A percentile compares a stretch with the other conserved stretches of the same genome.
phyloP scores from a whole-genome alignment of 78 protist genomes.

The Speleostelium caveatum region DNA sequence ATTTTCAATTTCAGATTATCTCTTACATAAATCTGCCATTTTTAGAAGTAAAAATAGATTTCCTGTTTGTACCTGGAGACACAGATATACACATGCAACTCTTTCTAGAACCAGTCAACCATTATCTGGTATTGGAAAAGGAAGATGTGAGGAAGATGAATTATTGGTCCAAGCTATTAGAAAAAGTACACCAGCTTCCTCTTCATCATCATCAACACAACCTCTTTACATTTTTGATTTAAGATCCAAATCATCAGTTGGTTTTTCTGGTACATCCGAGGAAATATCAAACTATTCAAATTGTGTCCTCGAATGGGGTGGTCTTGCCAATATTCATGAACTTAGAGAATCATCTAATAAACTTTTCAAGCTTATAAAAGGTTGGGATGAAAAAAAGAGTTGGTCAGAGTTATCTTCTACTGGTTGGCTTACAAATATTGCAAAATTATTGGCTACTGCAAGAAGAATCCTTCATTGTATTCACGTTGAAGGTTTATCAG shows the following conservation, averaged over 20 bases:
- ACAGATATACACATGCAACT: slow-evolving; percentile 77
- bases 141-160: slow-evolving; percentile 82
- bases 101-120: slow-evolving; percentile 79
- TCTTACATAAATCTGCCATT: slow-evolving; percentile 18
- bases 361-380: slow-evolving; percentile 7
- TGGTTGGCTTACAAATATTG: slow-evolving; percentile 68
- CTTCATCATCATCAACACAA: background rate
- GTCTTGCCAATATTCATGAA: slow-evolving; percentile 89
- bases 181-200: slow-evolving; percentile 34
- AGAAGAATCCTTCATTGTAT: slow-evolving; percentile 25
- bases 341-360: slow-evolving; percentile 75
- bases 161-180: slow-evolving; percentile 62
- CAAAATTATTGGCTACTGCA: slow-evolving; percentile 41
- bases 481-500: slow-evolving; percentile 33
- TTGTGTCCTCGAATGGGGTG: slow-evolving; percentile 67
- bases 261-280: background rate
- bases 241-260: slow-evolving; percentile 73
- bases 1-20: slow-evolving; percentile 66
- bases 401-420: slow-evolving; percentile 35
- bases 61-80: slow-evolving; percentile 86
- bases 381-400: slow-evolving; percentile 71
- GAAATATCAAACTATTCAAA: slow-evolving; percentile 67
- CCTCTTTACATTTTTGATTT: slow-evolving; percentile 82
- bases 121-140: slow-evolving; percentile 3
- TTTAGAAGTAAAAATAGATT: slow-evolving; percentile 85